Evolutionary conservation across 2,329 filamentous ascomycete species (phyloP).

Genomic region (Colletotrichum viniferum): DNA sequence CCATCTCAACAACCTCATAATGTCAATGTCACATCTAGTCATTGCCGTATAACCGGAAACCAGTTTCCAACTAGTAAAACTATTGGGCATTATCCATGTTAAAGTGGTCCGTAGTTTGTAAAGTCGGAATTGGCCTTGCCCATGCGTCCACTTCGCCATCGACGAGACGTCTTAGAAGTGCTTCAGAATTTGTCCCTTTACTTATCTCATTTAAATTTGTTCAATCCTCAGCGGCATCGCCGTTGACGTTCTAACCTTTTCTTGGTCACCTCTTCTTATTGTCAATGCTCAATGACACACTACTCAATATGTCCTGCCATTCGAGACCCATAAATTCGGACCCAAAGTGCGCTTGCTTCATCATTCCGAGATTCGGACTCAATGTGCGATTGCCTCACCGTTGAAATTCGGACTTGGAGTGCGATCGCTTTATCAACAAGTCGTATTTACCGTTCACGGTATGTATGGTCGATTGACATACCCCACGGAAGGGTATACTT

Average conservation of each 20-base stretch:
- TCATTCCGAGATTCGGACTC: too few relatives aligned
- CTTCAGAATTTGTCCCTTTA: not conserved
- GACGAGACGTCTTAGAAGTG: not conserved
- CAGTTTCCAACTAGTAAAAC: not conserved
- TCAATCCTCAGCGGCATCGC: not conserved
- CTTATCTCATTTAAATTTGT: not conserved
- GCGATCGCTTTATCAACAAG: not conserved
- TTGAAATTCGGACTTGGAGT: not conserved
- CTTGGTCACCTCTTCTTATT: not conserved
- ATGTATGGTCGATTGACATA: too few relatives aligned
- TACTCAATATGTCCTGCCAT: not conserved
- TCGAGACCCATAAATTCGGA: not conserved
- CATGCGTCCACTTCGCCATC: not conserved
- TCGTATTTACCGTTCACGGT: not conserved
- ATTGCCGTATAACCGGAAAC: not conserved
- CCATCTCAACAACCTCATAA: not conserved
- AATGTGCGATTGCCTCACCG: too few relatives aligned
- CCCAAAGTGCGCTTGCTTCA: not conserved
- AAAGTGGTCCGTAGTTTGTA: not conserved
- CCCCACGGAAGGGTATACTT: not conserved
- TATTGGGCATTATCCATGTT: not conserved
- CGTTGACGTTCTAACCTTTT: not conserved
- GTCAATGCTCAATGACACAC: not conserved
- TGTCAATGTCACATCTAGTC: not conserved
- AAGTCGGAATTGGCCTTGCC: not conserved